Percentiles rank a stretch among this genome's conserved stretches.
Conservation (phyloP, 768 basidiomycete species). For the Cubamyces lactineus region DNA sequence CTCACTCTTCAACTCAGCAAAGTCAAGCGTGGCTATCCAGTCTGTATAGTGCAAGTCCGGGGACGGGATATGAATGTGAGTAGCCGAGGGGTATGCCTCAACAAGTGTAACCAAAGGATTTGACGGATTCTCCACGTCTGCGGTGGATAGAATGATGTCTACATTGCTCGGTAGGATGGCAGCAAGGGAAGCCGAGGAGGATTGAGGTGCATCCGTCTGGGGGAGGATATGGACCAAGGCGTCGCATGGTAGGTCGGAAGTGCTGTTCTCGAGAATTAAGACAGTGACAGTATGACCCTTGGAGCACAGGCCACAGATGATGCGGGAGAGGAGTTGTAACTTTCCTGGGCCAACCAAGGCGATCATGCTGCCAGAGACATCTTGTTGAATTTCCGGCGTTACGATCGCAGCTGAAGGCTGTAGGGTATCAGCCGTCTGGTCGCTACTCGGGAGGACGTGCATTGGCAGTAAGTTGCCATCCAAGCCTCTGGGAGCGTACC, state of each 20-base stretch:
- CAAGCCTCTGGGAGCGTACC: neutral
- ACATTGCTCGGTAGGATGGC: neutral
- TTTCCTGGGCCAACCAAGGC: too few species aligned
- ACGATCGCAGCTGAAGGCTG: too few species aligned
- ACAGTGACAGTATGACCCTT: too few species aligned
- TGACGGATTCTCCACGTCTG: neutral
- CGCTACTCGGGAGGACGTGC: neutral
- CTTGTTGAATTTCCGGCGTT: too few species aligned
- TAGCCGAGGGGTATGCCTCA: neutral
- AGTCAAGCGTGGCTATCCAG: conserved; percentile 65
- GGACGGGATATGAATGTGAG: conserved; percentile 46
- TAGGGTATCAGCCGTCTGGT: too few species aligned
- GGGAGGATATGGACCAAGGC: neutral
- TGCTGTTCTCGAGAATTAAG: too few species aligned
- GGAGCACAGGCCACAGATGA: too few species aligned
- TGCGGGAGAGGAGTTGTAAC: too few species aligned
- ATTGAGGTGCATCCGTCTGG: neutral
- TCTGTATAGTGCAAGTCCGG: conserved; percentile 53
- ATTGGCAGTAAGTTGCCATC: neutral
- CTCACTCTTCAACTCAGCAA: conserved; percentile 63
- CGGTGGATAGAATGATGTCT: conserved; percentile 14
- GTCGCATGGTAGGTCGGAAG: too few species aligned
- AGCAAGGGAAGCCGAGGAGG: neutral
- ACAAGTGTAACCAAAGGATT: conserved; percentile 4
- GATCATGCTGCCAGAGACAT: too few species aligned